These are phyloP conservation scores for Eustoma russellianum DNA, from an alignment of 257 asterid species.

Conservation along the genomic window DNA sequence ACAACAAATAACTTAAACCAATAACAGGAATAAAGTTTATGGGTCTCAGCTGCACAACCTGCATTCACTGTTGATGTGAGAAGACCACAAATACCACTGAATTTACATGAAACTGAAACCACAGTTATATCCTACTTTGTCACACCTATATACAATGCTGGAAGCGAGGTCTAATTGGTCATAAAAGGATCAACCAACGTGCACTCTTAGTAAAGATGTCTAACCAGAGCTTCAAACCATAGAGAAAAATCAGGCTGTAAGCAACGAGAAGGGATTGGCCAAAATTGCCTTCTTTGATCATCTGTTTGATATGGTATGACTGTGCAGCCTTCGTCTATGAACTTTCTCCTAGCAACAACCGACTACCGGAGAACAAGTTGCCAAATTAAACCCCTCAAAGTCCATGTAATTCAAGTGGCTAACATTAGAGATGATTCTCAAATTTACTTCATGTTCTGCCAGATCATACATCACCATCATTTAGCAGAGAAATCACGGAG, in stretches of 20 bases:
- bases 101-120: slow-evolving; percentile 26
- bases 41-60: slow-evolving; percentile 19
- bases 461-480: background rate
- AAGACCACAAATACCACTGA: slow-evolving; percentile 16
- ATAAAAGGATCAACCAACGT: slow-evolving; percentile 26
- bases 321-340: slow-evolving; percentile 1
- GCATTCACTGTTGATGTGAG: slow-evolving; percentile 8
- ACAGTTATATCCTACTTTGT: slow-evolving; percentile 19
- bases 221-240: slow-evolving; percentile 20
- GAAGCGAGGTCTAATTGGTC: slow-evolving; percentile 24
- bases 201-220: slow-evolving; percentile 31
- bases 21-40: slow-evolving; percentile 5
- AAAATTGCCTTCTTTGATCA: slow-evolving; percentile 8
- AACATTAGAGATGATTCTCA: slow-evolving; percentile 2
- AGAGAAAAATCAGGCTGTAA: slow-evolving; percentile 13
- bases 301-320: background rate
- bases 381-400: background rate
- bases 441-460: slow-evolving; percentile 3
- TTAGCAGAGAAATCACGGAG: slow-evolving; percentile 4
- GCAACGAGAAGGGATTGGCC: slow-evolving; percentile 4
- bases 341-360: background rate
- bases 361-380: background rate
- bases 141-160: slow-evolving; percentile 21
- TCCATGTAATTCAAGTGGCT: slow-evolving; percentile 2
- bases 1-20: slow-evolving; percentile 9